Evolutionary conservation across 805 yeast species (phyloP).

Genomic region (Spathaspora gorwiae): DNA sequence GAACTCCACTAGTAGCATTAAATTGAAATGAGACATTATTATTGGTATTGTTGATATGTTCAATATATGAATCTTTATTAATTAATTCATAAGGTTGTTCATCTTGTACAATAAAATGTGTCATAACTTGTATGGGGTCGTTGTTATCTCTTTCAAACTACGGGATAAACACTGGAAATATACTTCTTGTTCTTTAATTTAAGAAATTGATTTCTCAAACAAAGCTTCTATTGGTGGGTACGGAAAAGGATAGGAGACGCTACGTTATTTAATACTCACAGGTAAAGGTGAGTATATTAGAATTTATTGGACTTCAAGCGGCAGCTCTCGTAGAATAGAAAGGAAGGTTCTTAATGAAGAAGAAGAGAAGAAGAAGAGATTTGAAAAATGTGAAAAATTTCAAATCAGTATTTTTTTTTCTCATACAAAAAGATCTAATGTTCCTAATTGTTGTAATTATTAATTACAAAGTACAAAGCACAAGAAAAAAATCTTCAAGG

Average conservation of each 20-base stretch:
- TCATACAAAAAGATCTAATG: too few relatives aligned
- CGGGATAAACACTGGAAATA: background rate
- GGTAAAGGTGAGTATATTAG: conserved; percentile 32
- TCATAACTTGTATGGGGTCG: conserved; percentile 1
- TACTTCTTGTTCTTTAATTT: too few relatives aligned
- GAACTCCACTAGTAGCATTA: background rate
- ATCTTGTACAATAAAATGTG: conserved; percentile 3
- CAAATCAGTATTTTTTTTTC: too few relatives aligned
- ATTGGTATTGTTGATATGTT: background rate
- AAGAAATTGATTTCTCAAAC: too few relatives aligned
- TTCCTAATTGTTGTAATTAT: too few relatives aligned
- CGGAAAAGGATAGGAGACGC: too few relatives aligned
- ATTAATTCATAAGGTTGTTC: conserved; percentile 1
- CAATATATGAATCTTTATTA: background rate
- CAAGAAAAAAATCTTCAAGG: background rate
- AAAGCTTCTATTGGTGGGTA: too few relatives aligned
- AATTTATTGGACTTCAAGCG: conserved; percentile 31
- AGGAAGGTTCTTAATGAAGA: background rate
- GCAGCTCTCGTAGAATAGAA: conserved; percentile 35
- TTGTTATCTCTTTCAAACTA: too few relatives aligned
- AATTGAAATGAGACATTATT: background rate
- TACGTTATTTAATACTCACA: conserved; percentile 13
- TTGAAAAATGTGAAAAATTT: background rate
- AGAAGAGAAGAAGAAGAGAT: background rate
- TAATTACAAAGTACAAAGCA: too few relatives aligned